Base-by-base conservation (phyloP, 306 rosid genomes). In the Vigna unguiculata region DNA sequence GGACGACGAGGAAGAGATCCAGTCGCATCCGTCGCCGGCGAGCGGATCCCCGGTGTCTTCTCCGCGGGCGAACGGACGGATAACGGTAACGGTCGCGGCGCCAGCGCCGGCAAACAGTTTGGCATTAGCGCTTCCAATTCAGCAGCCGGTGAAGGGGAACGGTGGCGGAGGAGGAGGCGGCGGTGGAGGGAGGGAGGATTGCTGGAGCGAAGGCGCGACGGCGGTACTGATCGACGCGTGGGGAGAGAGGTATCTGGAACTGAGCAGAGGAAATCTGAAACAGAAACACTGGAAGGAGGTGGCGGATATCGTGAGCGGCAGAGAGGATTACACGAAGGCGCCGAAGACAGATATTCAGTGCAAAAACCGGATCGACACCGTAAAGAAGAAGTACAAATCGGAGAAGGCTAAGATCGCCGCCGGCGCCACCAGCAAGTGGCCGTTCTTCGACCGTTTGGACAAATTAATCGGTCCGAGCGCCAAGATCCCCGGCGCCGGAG, bases 211-310 rank as follows among this genome's bases (percentile, higher is more conserved):
- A 69, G 90, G 88, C 6, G 98, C 98, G 47, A 96, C 99, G 69
- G 86, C 93, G 65, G 96, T 96, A 74, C 79, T 96, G 89, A 96
- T 96, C 43, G 98, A 92, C 24, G 98, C 99, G 32, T 96, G 98
- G 99, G 99, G 99, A 9, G 99, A 93, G 82, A 84, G 99, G 87
- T 96, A 93, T 52, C 54, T 96, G 62, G 94, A 96, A 79, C 93
- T 96, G 53, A 96, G 98, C 83, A 80, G 99, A 21, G 99, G 98
- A 60, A 96, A 96, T 82, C 85, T 96, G 88, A 96, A 93, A 83
- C 99, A 96, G 82, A 93, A 90, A 84, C 98, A 96, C 86, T 96
- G 99, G 99, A 89, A 86, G 73, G 99, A 96, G 82, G 99, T 96
- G 1, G 97, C 99, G 16, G 98, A 96, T 67, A 87, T 96, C 67